Base-by-base conservation (phyloP, 208 protist genomes). In the Wallacemonas sp. region DNA sequence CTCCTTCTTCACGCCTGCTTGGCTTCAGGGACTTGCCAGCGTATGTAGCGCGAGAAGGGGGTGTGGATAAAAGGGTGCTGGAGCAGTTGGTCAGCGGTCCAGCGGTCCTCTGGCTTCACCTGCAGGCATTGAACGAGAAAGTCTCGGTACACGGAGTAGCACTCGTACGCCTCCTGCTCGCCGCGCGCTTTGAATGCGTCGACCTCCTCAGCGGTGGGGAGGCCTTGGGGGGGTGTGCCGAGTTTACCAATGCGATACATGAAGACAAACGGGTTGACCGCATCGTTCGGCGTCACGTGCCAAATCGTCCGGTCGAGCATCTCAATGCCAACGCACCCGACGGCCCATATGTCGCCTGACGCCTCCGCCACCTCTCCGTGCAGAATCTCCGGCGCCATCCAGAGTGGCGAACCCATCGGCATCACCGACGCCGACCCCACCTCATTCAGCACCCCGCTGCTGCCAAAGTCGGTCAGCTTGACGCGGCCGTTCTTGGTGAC, bases 381-480 rank as follows among this genome's bases (percentile, higher is more conserved):
- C 41, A 88, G 81, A 24, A 85, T 66, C 71, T 97, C 91, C 0
- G 91, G 91, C 9, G 89, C 74, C 83, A 95, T 97, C 66, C 73
- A 95, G 17, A 75, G 51, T 31, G 87, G 87, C 1, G 91, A 91
- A 6, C 91, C 89, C 1, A 76, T 64, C 6, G 81, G 73, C 39
- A 66, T 47, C 53, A 65, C 68, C 34, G 64, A 42, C 56, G 21
- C 54, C 69, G 27, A 14, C 19, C 14, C 54, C 27, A 73, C 24
- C 45, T 73, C 61, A 17, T 72, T 46, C 1, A 77, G 22, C 1
- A 62, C 53, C 19, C 53, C 70, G 46, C 84, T 86, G 62, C 84
- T 85, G 41, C 86, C 90, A 56, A 96, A 93, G 71, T 96, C 90
- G 2, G 80, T 75, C 44, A 96, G 56, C 56, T 93, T 94, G 26